These are phyloP conservation scores for Serpula lacrymans DNA, from an alignment of 768 basidiomycete species.

Conservation along the genomic window DNA sequence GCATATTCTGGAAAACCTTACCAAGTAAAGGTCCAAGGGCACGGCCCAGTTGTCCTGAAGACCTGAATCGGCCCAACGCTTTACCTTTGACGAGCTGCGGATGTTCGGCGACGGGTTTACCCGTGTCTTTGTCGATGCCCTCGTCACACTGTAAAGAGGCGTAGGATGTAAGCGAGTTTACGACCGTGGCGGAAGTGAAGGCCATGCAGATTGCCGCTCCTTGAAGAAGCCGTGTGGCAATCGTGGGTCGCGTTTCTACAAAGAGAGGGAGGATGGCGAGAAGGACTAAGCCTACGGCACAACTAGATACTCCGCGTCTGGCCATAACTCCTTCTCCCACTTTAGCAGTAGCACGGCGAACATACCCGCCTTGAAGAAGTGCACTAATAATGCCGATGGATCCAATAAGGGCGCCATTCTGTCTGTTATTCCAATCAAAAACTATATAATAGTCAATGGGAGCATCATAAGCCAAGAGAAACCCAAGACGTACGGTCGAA, in stretches of 20 bases:
- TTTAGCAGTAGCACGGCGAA: conserved; percentile 73
- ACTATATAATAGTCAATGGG: conserved; percentile 41
- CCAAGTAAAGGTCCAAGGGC: conserved; percentile 92
- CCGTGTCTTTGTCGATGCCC: conserved; percentile 50
- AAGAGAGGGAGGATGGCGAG: conserved; percentile 70
- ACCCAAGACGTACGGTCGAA: conserved; percentile 67
- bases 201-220: conserved; percentile 82
- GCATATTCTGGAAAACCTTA: conserved; percentile 28
- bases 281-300: conserved; percentile 64
- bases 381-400: conserved; percentile 91
- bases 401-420: conserved; percentile 81
- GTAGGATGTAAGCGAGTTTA: conserved; percentile 87
- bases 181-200: conserved; percentile 94
- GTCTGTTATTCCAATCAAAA: conserved; percentile 84
- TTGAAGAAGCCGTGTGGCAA: conserved; percentile 55
- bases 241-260: conserved; percentile 34
- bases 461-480: conserved; percentile 2
- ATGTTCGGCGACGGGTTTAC: conserved; percentile 52
- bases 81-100: conserved; percentile 78
- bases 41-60: conserved; percentile 91
- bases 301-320: conserved; percentile 71
- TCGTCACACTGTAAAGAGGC: conserved; percentile 93
- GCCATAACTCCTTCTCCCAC: conserved; percentile 84
- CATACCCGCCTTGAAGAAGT: conserved; percentile 90
- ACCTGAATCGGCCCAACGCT: conserved; percentile 83